Percentiles rank a stretch among this genome's conserved stretches.
Evolutionary conservation across 441 rosid species (phyloP).

Genomic region (Populus hybrid): DNA sequence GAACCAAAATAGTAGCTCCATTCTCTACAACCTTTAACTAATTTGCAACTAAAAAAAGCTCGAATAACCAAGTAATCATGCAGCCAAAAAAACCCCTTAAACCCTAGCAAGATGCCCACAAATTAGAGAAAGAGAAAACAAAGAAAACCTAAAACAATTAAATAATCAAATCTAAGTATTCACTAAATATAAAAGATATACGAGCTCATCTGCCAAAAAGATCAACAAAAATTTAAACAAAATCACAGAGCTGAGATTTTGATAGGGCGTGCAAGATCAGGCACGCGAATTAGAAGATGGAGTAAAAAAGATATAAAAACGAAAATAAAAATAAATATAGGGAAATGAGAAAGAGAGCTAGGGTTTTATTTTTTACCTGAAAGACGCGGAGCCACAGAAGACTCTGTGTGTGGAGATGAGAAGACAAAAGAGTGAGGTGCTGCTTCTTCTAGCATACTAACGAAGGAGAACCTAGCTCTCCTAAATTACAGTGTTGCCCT

Average conservation of each 20-base stretch:
- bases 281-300: background rate
- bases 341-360: constrained; percentile 15
- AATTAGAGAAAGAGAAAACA: background rate
- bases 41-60: background rate
- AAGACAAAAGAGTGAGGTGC: background rate
- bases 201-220: background rate
- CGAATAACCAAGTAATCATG: background rate
- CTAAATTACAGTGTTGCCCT: constrained; percentile 1
- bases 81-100: constrained; percentile 15
- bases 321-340: background rate
- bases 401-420: background rate
- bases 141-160: too few relatives aligned
- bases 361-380: constrained; percentile 27
- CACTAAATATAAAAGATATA: background rate
- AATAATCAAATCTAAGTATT: background rate
- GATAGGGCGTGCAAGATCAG: background rate
- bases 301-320: too few relatives aligned
- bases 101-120: constrained; percentile 21
- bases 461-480: background rate
- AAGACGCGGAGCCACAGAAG: constrained; percentile 26
- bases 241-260: background rate
- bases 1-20: background rate
- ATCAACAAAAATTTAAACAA: background rate
- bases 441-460: background rate
- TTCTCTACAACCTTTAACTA: background rate